Percentiles rank a stretch among this genome's conserved stretches.
Conservation (phyloP, 768 basidiomycete species). For the Leucocoprinus leucothites region DNA sequence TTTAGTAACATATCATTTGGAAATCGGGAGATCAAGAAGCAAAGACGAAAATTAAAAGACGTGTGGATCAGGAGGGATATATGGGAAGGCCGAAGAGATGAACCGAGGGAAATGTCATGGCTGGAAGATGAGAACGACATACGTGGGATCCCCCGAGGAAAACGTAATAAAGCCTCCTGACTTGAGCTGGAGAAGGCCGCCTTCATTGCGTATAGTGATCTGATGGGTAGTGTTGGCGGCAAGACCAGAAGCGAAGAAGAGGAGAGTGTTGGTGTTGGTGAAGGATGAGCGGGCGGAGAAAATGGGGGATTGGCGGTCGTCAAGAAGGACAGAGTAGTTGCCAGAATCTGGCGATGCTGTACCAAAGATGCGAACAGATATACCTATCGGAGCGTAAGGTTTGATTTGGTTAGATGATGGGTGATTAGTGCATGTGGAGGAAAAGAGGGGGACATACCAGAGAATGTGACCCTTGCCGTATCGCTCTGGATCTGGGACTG, state of each 20-base stretch:
- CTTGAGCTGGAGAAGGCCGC: constrained; percentile 48
- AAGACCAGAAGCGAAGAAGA: constrained; percentile 65
- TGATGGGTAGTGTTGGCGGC: constrained; percentile 46
- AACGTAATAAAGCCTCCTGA: constrained; percentile 50
- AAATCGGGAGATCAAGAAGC: not conserved
- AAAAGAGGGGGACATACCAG: constrained; percentile 34
- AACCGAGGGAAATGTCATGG: not conserved
- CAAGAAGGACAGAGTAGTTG: constrained; percentile 49
- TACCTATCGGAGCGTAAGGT: constrained; percentile 38
- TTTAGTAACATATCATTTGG: constrained; percentile 1
- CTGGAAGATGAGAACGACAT: constrained; percentile 10
- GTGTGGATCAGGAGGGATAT: not conserved
- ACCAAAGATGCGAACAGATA: constrained; percentile 58
- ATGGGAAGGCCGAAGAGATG: constrained; percentile 19
- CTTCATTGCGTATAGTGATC: constrained; percentile 54
- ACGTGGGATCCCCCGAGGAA: constrained; percentile 25
- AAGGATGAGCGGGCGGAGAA: constrained; percentile 55
- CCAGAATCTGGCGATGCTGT: constrained; percentile 56
- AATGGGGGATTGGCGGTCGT: constrained; percentile 35
- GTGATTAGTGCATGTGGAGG: constrained; percentile 2
- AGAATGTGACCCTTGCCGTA: constrained; percentile 38
- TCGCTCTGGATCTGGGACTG: constrained; percentile 41
- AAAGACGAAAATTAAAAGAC: constrained; percentile 5
- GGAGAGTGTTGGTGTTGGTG: constrained; percentile 44
- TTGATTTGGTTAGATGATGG: not conserved